Evolutionary conservation across 2,329 filamentous ascomycete species (phyloP).

Genomic region (Botrytis elliptica): DNA sequence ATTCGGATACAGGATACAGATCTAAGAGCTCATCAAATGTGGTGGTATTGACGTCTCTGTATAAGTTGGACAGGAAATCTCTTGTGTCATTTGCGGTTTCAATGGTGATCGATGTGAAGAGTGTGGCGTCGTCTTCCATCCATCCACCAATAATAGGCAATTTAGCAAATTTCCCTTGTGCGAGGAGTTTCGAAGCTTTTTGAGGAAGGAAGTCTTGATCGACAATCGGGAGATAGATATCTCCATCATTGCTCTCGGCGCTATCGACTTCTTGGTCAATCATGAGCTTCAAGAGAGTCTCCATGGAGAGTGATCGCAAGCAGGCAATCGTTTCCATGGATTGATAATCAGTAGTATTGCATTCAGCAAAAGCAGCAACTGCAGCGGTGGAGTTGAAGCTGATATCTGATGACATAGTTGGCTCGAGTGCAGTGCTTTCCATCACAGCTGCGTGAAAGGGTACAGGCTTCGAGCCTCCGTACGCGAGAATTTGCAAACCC

Average conservation of each 20-base stretch:
- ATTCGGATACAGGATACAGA: slow-evolving; percentile 52
- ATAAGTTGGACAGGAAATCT: slow-evolving; percentile 44
- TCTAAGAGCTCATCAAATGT: slow-evolving; percentile 45
- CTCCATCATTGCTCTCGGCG: slow-evolving; percentile 50
- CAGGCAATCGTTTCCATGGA: slow-evolving; percentile 46
- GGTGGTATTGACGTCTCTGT: slow-evolving; percentile 40
- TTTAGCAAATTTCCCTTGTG: slow-evolving; percentile 44
- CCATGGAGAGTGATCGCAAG: slow-evolving; percentile 45
- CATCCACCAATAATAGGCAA: slow-evolving; percentile 46
- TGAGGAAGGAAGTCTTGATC: slow-evolving; percentile 51
- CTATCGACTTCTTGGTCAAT: slow-evolving; percentile 42
- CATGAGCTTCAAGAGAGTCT: slow-evolving; percentile 46
- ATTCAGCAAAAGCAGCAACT: slow-evolving; percentile 45
- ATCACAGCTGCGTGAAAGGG: slow-evolving; percentile 49
- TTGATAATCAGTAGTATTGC: slow-evolving; percentile 44
- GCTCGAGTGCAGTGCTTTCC: slow-evolving; percentile 51
- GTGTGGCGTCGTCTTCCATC: slow-evolving; percentile 47
- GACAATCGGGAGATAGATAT: slow-evolving; percentile 51
- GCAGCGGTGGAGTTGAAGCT: slow-evolving; percentile 48
- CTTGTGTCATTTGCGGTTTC: slow-evolving; percentile 43
- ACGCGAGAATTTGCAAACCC: slow-evolving; percentile 50
- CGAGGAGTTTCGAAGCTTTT: slow-evolving; percentile 44
- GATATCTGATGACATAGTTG: slow-evolving; percentile 50
- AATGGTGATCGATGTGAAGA: slow-evolving; percentile 45
- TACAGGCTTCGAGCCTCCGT: slow-evolving; percentile 44